Conservation (phyloP, 2,329 filamentous ascomycete genomes). For the Aspergillus bombycis region DNA sequence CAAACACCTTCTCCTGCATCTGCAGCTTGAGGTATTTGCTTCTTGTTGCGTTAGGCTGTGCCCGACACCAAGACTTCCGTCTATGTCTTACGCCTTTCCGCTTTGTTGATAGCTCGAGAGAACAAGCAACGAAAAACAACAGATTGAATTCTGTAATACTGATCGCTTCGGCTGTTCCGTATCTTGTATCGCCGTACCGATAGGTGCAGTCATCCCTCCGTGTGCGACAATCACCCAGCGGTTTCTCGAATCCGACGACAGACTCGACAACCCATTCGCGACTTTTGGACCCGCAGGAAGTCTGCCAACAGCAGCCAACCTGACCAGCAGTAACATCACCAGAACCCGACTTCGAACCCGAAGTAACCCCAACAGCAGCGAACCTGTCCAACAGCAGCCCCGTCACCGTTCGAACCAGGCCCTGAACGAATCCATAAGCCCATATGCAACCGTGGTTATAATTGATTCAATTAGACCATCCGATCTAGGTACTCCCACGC, state of each 20-base stretch:
- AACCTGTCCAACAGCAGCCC: conserved; percentile 16
- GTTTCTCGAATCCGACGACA: conserved; percentile 4
- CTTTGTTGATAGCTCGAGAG: conserved; percentile 21
- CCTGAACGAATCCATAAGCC: conserved; percentile 12
- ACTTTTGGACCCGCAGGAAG: conserved; percentile 5
- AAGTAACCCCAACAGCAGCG: conserved; percentile 12
- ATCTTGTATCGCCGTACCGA: conserved; percentile 23
- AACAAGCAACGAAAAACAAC: conserved; percentile 17
- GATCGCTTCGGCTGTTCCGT: conserved; percentile 16
- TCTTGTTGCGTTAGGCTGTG: conserved; percentile 11
- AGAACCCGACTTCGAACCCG: neutral
- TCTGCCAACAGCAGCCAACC: conserved; percentile 15
- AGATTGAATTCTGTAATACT: conserved; percentile 23
- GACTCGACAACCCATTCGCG: conserved; percentile 12
- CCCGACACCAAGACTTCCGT: conserved; percentile 8
- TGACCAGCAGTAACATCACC: conserved; percentile 16
- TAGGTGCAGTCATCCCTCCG: conserved; percentile 11
- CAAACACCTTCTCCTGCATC: neutral
- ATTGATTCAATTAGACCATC: conserved; percentile 10
- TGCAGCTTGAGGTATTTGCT: conserved; percentile 3
- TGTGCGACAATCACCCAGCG: conserved; percentile 9
- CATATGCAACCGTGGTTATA: conserved; percentile 17
- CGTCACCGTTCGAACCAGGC: conserved; percentile 1
- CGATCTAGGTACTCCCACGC: conserved; percentile 12
- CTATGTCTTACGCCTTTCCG: conserved; percentile 1